Base-by-base conservation (phyloP, 352 stramenopile species). In the Phytophthora sp. region DNA sequence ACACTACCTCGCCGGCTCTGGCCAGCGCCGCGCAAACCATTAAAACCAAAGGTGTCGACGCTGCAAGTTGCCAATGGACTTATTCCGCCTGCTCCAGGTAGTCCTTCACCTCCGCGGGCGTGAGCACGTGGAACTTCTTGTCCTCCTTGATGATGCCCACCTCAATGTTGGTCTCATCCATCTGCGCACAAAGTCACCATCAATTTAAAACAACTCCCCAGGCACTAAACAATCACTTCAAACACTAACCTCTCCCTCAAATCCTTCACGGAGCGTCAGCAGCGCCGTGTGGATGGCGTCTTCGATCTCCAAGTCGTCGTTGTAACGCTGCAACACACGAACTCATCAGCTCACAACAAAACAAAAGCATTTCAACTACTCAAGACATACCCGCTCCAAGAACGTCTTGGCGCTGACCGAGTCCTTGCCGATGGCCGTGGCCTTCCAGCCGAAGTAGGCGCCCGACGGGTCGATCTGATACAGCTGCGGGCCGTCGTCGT, bases 61-160 rank as follows among this genome's bases (percentile, higher is more conserved):
- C 50, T 67, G 49, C 9, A 39, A 54, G 43, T 49, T 54, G 13
- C 27, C 46, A 35, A 43, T 23, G 12, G 59, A 44, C 64, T 91
- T 98, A 99, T 79, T 98, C 97, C 20, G 97, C 96, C 82, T 99
- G 97, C 74, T 99, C 97, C 56, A 99, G 82, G 90, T 99, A 99
- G 85, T 99, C 98, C 77, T 98, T 98, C 71, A 99, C 97, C 81
- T 99, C 97, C 31, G 93, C 92, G 2, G 96, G 95, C 37, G 92
- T 99, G 60, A 99, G 87, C 65, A 99, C 84, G 52, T 89, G 80
- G 79, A 99, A 99, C 74, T 98, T 98, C 61, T 96, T 95, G 84
- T 99, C 95, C 39, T 90, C 92, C 62, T 94, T 95, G 49, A 99
- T 97, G 52, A 99, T 92, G 32, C 92, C 98, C 18, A 99, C 94